Evolutionary conservation across 2,329 filamentous ascomycete genomes (phyloP).

Genomic region (Beauveria asiatica): DNA sequence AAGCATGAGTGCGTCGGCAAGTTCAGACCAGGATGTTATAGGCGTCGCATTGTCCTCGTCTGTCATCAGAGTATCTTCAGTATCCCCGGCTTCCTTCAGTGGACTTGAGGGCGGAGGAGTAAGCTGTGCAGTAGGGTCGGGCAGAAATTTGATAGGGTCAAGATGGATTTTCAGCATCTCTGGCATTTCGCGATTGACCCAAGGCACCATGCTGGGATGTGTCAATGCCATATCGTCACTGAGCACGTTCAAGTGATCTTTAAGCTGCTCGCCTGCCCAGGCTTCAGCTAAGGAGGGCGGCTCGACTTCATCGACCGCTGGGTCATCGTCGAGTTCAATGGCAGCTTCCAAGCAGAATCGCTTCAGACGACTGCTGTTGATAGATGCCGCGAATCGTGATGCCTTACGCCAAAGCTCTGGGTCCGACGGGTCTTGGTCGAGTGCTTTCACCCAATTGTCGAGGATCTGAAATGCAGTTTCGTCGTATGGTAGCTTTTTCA

Average conservation of each 20-base stretch:
- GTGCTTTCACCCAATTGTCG: slow-evolving; percentile 47
- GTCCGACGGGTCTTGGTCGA: slow-evolving; percentile 59
- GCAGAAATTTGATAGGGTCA: slow-evolving; percentile 55
- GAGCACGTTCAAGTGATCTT: slow-evolving; percentile 43
- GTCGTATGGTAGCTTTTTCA: slow-evolving; percentile 33
- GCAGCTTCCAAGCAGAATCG: slow-evolving; percentile 58
- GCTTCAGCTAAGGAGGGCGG: slow-evolving; percentile 55
- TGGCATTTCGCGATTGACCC: slow-evolving; percentile 43
- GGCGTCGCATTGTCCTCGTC: neutral
- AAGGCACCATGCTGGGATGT: slow-evolving; percentile 54
- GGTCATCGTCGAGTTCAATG: slow-evolving; percentile 59
- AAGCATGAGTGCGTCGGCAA: neutral
- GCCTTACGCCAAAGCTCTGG: slow-evolving; percentile 56
- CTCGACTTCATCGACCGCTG: slow-evolving; percentile 51
- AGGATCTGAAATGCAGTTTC: slow-evolving; percentile 38
- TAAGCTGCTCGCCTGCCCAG: slow-evolving; percentile 54
- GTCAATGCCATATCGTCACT: slow-evolving; percentile 47
- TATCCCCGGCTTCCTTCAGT: neutral
- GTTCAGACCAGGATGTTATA: slow-evolving; percentile 2
- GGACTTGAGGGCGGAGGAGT: slow-evolving; percentile 22
- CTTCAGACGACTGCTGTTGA: slow-evolving; percentile 48
- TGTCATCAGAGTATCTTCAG: neutral
- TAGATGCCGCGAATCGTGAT: slow-evolving; percentile 48
- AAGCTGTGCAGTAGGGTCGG: slow-evolving; percentile 38
- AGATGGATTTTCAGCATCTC: slow-evolving; percentile 42